phyloP scores from a whole-genome alignment of 139 green algal genomes.

The Monoraphidium neglectum region DNA sequence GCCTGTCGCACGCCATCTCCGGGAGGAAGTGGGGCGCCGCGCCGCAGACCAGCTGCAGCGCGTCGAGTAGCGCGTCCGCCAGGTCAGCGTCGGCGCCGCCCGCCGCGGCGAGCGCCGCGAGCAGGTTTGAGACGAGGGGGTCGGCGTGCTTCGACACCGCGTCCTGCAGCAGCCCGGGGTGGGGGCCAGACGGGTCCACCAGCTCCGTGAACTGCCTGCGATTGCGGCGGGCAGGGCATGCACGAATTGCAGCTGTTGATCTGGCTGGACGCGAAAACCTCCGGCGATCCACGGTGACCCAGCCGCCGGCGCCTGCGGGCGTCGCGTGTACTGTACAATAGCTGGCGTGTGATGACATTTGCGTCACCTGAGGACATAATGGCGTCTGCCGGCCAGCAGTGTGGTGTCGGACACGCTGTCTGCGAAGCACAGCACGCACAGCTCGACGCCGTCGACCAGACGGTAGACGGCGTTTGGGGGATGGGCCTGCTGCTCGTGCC shows the following conservation, averaged over 20 bases:
- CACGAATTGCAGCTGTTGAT: too few relatives aligned
- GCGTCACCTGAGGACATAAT: conserved; percentile 4
- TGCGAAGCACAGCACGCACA: conserved; percentile 18
- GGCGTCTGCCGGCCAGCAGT: conserved; percentile 1
- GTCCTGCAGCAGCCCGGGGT: neutral
- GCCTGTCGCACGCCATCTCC: conserved; percentile 13
- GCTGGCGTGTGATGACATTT: too few relatives aligned
- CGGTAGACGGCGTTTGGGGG: neutral
- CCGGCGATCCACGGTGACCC: too few relatives aligned
- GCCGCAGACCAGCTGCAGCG: neutral
- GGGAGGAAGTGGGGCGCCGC: conserved; percentile 14
- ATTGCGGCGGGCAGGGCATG: too few relatives aligned
- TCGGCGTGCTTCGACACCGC: conserved; percentile 10
- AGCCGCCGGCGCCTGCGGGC: too few relatives aligned
- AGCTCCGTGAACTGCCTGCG: conserved; percentile 25
- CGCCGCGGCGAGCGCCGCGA: neutral
- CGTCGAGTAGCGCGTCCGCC: conserved; percentile 1
- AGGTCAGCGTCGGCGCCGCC: neutral
- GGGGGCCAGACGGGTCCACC: neutral
- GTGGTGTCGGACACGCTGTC: conserved; percentile 10
- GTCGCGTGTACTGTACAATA: too few relatives aligned
- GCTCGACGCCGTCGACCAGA: neutral
- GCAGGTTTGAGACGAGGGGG: neutral
- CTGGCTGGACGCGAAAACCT: too few relatives aligned
- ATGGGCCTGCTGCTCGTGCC: conserved; percentile 15